Evolutionary conservation across 805 yeast genomes (phyloP).

Genomic region (Saturnispora ahearnii): DNA sequence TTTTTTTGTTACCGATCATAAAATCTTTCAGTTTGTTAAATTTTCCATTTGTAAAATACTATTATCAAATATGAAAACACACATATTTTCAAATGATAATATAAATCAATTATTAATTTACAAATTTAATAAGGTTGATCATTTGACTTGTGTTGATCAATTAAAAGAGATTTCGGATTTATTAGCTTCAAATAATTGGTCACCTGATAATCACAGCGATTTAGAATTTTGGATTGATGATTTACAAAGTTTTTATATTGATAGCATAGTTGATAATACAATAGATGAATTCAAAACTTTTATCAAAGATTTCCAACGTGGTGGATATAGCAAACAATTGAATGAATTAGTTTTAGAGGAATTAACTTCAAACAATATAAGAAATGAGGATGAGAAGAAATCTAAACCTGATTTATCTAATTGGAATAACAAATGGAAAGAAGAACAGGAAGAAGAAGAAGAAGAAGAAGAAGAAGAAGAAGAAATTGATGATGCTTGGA

Average conservation of each 20-base stretch:
- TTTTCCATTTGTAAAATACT: conserved; percentile 16
- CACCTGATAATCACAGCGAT: conserved; percentile 25
- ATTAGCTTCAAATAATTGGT: conserved; percentile 23
- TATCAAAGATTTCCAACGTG: conserved; percentile 12
- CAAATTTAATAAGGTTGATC: conserved; percentile 13
- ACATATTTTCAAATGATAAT: conserved; percentile 19
- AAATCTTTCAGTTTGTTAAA: conserved; percentile 15
- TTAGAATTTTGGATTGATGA: conserved; percentile 29
- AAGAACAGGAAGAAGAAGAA: conserved; percentile 16
- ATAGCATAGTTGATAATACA: conserved; percentile 18
- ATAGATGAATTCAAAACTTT: conserved; percentile 22
- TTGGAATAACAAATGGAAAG: conserved; percentile 11
- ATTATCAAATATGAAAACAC: conserved; percentile 15
- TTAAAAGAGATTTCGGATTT: conserved; percentile 17
- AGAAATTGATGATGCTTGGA: conserved; percentile 14
- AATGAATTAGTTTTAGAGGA: conserved; percentile 1
- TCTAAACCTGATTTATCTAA: conserved; percentile 2
- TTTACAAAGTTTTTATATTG: conserved; percentile 23
- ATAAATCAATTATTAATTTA: conserved; percentile 22
- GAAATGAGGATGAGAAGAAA: background rate
- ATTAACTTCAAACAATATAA: background rate
- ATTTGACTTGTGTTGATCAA: conserved; percentile 1
- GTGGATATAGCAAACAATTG: conserved; percentile 10
- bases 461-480: conserved; percentile 18
- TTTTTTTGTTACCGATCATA: conserved; percentile 7